Conservation (phyloP, 768 basidiomycete genomes). For the Suillus discolor region DNA sequence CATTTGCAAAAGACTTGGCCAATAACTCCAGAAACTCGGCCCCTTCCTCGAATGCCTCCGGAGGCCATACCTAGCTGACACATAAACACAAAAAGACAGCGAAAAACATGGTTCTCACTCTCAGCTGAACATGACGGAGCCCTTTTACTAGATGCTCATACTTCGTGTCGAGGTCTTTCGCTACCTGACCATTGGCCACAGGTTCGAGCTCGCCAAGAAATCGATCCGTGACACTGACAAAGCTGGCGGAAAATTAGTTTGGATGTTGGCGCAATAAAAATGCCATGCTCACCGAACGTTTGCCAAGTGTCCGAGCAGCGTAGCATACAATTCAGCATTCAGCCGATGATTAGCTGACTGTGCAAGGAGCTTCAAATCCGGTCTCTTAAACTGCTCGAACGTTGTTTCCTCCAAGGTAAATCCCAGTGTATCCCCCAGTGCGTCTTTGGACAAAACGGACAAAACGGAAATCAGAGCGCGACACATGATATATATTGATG, state of each 20-base stretch:
- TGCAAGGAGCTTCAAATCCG: constrained; percentile 64
- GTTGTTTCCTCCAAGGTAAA: constrained; percentile 85
- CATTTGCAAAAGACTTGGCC: constrained; percentile 79
- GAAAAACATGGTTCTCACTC: constrained; percentile 45
- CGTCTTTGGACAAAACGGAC: constrained; percentile 71
- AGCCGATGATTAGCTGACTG: constrained; percentile 76
- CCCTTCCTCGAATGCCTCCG: constrained; percentile 90
- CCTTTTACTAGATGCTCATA: constrained; percentile 87
- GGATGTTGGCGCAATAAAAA: neutral
- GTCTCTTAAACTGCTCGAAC: constrained; percentile 81
- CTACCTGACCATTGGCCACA: constrained; percentile 70
- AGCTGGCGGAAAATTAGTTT: constrained; percentile 45
- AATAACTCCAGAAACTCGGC: constrained; percentile 88
- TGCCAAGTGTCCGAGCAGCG: constrained; percentile 82
- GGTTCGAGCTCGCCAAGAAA: constrained; percentile 82
- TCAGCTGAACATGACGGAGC: constrained; percentile 80
- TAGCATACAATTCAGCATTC: constrained; percentile 83
- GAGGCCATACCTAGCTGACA: constrained; percentile 80
- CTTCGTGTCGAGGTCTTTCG: constrained; percentile 78
- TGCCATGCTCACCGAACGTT: constrained; percentile 59
- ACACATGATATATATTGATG: constrained; percentile 89
- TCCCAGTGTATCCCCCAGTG: constrained; percentile 76
- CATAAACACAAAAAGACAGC: constrained; percentile 4
- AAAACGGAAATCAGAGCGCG: constrained; percentile 81
- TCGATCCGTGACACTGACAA: constrained; percentile 90